phyloP scores from a whole-genome alignment of 306 rosid genomes.

The Malus orientalis region DNA sequence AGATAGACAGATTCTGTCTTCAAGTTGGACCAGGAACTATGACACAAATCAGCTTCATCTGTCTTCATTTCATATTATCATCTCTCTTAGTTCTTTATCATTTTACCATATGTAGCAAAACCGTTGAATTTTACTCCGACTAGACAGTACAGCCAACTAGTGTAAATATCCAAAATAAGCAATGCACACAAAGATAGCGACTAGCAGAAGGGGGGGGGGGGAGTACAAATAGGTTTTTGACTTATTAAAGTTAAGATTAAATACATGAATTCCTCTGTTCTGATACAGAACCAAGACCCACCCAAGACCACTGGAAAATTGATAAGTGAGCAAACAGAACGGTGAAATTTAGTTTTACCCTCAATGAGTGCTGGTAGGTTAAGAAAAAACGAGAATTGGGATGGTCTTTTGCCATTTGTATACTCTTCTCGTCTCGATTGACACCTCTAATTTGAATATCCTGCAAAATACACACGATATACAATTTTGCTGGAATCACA shows the following conservation, averaged over 20 bases:
- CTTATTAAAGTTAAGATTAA: not conserved
- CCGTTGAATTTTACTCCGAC: not conserved
- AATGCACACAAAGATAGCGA: not conserved
- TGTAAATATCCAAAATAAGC: not conserved
- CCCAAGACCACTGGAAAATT: not conserved
- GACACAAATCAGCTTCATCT: not conserved
- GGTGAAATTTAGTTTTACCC: slow-evolving; percentile 39
- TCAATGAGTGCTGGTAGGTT: slow-evolving; percentile 84
- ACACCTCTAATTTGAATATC: slow-evolving; percentile 95
- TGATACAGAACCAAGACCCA: not conserved
- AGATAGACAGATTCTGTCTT: not conserved
- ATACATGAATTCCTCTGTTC: not conserved
- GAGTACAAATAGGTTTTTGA: not conserved
- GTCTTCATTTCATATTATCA: not conserved
- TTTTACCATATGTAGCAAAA: not conserved
- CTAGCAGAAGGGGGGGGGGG: not conserved
- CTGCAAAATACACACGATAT: slow-evolving; percentile 30
- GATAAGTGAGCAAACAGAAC: not conserved
- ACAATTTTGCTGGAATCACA: not conserved
- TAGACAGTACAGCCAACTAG: not conserved
- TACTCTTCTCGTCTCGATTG: slow-evolving; percentile 86
- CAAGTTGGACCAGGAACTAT: not conserved
- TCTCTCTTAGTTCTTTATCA: not conserved
- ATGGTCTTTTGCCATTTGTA: slow-evolving; percentile 73
- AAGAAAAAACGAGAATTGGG: slow-evolving; percentile 88